Conservation (phyloP, 768 basidiomycete species). For the Termitomyces titanicus region DNA sequence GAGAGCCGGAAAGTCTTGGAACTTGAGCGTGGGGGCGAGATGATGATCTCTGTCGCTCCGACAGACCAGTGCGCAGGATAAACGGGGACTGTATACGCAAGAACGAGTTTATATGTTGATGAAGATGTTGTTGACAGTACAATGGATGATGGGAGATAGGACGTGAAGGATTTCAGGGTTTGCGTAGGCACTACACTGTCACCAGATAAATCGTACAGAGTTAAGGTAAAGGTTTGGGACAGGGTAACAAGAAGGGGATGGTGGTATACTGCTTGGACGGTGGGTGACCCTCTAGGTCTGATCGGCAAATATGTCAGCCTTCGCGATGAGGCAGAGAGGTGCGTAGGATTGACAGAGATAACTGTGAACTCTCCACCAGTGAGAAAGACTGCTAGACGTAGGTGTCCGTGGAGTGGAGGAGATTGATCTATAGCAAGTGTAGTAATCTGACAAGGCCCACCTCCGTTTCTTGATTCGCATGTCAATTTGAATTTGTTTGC, state of each 20-base stretch:
- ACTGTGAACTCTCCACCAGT: conserved; percentile 68
- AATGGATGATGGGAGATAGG: conserved; percentile 76
- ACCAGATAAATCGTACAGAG: conserved; percentile 66
- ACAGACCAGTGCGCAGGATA: conserved; percentile 81
- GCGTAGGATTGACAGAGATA: conserved; percentile 48
- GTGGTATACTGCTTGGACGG: conserved; percentile 70
- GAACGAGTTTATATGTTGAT: conserved; percentile 63
- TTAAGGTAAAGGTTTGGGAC: conserved; percentile 62
- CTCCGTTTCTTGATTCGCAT: conserved; percentile 35
- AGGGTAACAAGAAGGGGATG: conserved; percentile 76
- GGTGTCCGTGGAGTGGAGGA: conserved; percentile 37
- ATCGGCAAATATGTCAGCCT: conserved; percentile 47
- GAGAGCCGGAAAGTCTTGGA: conserved; percentile 15
- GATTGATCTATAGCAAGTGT: conserved; percentile 76
- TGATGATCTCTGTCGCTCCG: conserved; percentile 73
- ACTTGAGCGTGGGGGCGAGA: conserved; percentile 33
- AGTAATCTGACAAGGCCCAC: conserved; percentile 43
- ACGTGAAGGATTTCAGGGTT: conserved; percentile 72
- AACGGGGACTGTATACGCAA: conserved; percentile 74
- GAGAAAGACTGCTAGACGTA: conserved; percentile 57
- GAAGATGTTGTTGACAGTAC: conserved; percentile 64
- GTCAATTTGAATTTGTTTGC: conserved; percentile 35
- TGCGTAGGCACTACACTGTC: conserved; percentile 53
- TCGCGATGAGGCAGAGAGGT: conserved; percentile 37
- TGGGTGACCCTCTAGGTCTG: conserved; percentile 38